A percentile compares a stretch with the other conserved stretches of the same genome.
These are phyloP conservation scores for Roridomyces roridus DNA, from an alignment of 768 basidiomycete species.

Conservation along the genomic window DNA sequence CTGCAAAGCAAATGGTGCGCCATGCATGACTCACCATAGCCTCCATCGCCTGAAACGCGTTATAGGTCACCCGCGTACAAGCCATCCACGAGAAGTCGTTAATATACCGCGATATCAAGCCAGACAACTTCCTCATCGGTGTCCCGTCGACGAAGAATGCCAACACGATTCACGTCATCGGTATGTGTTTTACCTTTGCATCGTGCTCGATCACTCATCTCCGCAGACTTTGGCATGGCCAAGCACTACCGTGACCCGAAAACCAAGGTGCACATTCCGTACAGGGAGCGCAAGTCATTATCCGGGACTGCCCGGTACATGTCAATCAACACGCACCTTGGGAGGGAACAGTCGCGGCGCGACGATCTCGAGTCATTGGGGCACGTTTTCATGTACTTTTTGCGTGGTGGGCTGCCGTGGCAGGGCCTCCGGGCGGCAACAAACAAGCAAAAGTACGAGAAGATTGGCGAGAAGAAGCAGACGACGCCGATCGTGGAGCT, in stretches of 20 bases:
- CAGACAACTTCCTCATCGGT: constrained; percentile 98
- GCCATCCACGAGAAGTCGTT: constrained; percentile 98
- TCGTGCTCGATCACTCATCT: constrained; percentile 13
- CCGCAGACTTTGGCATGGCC: constrained; percentile 96
- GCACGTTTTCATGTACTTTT: constrained; percentile 99
- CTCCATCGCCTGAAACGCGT: constrained; percentile 25
- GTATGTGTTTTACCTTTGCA: constrained; percentile 49
- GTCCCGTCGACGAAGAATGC: constrained; percentile 91
- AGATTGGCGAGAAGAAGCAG: constrained; percentile 99
- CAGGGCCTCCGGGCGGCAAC: constrained; percentile 97
- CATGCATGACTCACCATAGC: not conserved
- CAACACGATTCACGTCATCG: constrained; percentile 86
- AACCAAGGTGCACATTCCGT: constrained; percentile 98
- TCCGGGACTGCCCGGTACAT: constrained; percentile 98
- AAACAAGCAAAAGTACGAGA: constrained; percentile 99
- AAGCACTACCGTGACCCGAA: constrained; percentile 99
- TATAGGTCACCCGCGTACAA: constrained; percentile 92
- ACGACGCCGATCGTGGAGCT: constrained; percentile 89
- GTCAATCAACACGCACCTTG: constrained; percentile 99
- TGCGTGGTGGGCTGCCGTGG: constrained; percentile 96
- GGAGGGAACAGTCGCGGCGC: constrained; percentile 91
- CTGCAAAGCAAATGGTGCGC: constrained; percentile 96
- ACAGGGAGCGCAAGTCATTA: constrained; percentile 95
- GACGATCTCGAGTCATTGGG: constrained; percentile 97
- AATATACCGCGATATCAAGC: constrained; percentile 99